These are phyloP conservation scores for Cutaneotrichosporon cavernicola DNA, from an alignment of 1,284 basidiomycete genomes.

Conservation along the genomic window DNA sequence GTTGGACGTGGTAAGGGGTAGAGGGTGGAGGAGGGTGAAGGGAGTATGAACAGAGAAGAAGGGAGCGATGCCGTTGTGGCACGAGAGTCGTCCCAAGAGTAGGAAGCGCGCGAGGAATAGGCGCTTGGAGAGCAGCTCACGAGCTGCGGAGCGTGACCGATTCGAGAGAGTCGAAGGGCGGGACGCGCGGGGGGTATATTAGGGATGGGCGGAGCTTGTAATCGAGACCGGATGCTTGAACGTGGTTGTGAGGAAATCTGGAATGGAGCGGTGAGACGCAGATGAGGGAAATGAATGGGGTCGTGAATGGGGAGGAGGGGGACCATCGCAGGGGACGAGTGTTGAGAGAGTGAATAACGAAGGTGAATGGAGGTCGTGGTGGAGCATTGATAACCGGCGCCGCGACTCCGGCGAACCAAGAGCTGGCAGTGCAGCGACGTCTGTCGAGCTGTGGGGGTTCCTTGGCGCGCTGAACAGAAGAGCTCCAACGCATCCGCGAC, in stretches of 20 bases:
- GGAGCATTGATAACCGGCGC: slow-evolving; percentile 23
- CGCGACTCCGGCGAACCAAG: slow-evolving; percentile 21
- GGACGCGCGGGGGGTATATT: slow-evolving; percentile 11
- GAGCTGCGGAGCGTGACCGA: slow-evolving; percentile 8
- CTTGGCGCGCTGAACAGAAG: slow-evolving; percentile 25
- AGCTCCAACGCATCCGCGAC: slow-evolving; percentile 29
- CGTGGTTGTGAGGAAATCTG: background rate
- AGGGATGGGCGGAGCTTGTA: background rate
- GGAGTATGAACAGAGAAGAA: slow-evolving; percentile 2
- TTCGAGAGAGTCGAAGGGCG: slow-evolving; percentile 9
- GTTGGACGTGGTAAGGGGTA: slow-evolving; percentile 14
- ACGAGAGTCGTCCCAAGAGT: background rate
- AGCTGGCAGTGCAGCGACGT: slow-evolving; percentile 27
- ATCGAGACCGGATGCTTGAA: slow-evolving; percentile 2
- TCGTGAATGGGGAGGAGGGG: slow-evolving; percentile 5
- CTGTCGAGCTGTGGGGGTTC: slow-evolving; percentile 23
- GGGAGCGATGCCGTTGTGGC: slow-evolving; percentile 8
- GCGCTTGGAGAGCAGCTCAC: slow-evolving; percentile 9
- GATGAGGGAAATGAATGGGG: background rate
- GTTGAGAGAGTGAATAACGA: background rate
- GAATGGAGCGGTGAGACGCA: slow-evolving; percentile 7
- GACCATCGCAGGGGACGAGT: background rate
- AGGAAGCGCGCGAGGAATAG: slow-evolving; percentile 2
- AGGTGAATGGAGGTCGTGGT: slow-evolving; percentile 9
- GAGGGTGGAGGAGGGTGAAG: slow-evolving; percentile 13